Evolutionary conservation across 495 filamentous ascomycete species (phyloP).

Genomic region (Chaetomium fimeti): DNA sequence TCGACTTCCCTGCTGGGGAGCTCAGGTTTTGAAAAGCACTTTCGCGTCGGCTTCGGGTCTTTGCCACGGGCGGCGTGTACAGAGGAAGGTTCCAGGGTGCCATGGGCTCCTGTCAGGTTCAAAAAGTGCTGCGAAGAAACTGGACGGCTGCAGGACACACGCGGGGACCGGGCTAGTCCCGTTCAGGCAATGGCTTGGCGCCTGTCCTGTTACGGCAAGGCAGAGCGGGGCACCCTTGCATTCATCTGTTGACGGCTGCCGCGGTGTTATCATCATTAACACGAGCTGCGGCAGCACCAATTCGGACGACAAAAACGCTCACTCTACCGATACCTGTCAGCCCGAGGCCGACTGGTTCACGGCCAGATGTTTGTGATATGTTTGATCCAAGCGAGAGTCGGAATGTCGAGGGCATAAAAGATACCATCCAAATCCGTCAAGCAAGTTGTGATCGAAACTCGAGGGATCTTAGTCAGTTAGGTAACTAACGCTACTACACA

Average conservation of each 20-base stretch:
- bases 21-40: neutral
- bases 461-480: too few species aligned
- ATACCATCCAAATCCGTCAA: neutral
- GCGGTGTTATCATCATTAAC: conserved; percentile 14
- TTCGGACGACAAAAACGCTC: conserved; percentile 15
- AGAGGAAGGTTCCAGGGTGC: neutral
- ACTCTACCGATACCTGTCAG: neutral
- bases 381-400: neutral
- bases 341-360: neutral
- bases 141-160: conserved; percentile 14
- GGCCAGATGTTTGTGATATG: neutral
- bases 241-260: conserved; percentile 12
- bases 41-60: conserved; percentile 2
- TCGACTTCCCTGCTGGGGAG: conserved; percentile 9
- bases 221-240: neutral
- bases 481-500: too few species aligned
- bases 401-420: neutral
- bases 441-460: neutral
- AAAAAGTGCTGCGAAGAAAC: neutral
- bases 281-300: conserved; percentile 21
- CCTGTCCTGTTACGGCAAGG: conserved; percentile 4
- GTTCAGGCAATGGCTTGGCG: conserved; percentile 10
- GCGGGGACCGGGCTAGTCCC: conserved; percentile 16
- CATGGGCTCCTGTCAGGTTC: conserved; percentile 2
- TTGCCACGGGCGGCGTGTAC: conserved; percentile 21